Percentiles rank a stretch among this genome's conserved stretches.
Conservation (phyloP, 805 yeast genomes). For the Jamesozyma spencerorum region DNA sequence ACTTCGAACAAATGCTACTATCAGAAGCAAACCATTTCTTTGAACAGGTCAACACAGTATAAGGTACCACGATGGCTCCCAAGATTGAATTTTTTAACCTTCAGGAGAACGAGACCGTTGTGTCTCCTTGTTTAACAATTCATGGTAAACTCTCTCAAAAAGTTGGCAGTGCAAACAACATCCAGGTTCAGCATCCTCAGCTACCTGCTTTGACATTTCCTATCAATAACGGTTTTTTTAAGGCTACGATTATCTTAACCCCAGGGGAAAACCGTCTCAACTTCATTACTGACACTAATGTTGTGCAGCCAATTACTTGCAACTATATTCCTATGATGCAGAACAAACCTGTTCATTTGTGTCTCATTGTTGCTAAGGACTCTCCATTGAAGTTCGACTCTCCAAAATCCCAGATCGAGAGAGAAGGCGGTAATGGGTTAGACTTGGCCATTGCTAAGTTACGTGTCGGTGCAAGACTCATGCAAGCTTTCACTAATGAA, state of each 20-base stretch:
- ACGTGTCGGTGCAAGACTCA: slow-evolving; percentile 73
- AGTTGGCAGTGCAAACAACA: slow-evolving; percentile 27
- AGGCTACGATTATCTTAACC: slow-evolving; percentile 60
- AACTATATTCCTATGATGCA: slow-evolving; percentile 47
- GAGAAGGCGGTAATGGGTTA: slow-evolving; percentile 53
- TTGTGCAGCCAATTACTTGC: slow-evolving; percentile 29
- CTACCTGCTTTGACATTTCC: slow-evolving; percentile 64
- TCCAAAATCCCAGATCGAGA: slow-evolving; percentile 38
- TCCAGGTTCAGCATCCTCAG: slow-evolving; percentile 35
- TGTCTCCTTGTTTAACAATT: slow-evolving; percentile 40
- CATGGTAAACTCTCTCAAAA: slow-evolving; percentile 37
- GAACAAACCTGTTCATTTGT: slow-evolving; percentile 74
- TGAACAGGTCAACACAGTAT: too few relatives aligned
- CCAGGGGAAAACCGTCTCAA: slow-evolving; percentile 56
- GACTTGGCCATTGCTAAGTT: slow-evolving; percentile 65
- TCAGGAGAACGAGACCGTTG: slow-evolving; percentile 30
- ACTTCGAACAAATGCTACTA: too few relatives aligned
- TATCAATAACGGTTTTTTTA: slow-evolving; percentile 60
- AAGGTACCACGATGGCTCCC: slow-evolving; percentile 5
- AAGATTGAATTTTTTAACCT: slow-evolving; percentile 29
- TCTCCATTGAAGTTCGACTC: slow-evolving; percentile 65
- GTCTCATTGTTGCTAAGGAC: slow-evolving; percentile 67
- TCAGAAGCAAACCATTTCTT: too few relatives aligned
- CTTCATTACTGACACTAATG: slow-evolving; percentile 39
- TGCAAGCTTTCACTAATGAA: slow-evolving; percentile 87